phyloP scores from a whole-genome alignment of 78 protist genomes.

The Cavenderia fasciculata region DNA sequence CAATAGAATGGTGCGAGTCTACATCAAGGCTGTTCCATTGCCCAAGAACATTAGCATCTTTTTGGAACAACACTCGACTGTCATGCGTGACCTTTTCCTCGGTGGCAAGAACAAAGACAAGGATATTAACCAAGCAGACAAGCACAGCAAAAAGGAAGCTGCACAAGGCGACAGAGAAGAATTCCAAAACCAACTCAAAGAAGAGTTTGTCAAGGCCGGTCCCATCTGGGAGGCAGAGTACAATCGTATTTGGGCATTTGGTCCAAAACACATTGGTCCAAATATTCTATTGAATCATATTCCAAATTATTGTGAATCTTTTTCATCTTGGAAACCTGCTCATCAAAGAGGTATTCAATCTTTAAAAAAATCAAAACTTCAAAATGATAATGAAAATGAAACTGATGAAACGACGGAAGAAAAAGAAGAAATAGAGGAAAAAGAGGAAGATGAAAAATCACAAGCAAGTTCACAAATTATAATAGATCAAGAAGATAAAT shows the following conservation, averaged over 20 bases:
- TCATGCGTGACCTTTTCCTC: constrained; percentile 50
- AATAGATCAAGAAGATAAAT: constrained; percentile 43
- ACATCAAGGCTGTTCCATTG: constrained; percentile 76
- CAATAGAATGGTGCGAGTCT: constrained; percentile 60
- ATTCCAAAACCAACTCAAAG: constrained; percentile 36
- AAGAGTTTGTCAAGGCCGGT: constrained; percentile 55
- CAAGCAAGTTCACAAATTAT: constrained; percentile 26
- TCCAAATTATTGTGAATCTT: constrained; percentile 20
- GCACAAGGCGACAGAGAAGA: constrained; percentile 48
- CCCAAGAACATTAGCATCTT: constrained; percentile 62
- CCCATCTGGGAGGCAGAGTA: constrained; percentile 54
- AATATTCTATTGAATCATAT: constrained; percentile 77
- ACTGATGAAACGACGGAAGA: neutral
- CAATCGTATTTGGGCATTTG: constrained; percentile 82
- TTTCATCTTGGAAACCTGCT: constrained; percentile 38
- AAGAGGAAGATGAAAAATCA: constrained; percentile 6
- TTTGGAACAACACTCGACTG: constrained; percentile 66
- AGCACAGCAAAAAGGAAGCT: constrained; percentile 59
- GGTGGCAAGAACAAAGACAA: constrained; percentile 58
- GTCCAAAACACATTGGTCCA: constrained; percentile 83
- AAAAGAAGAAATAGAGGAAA: constrained; percentile 2
- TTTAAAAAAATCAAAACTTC: constrained; percentile 20
- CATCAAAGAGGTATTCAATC: constrained; percentile 57
- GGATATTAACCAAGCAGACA: constrained; percentile 10
- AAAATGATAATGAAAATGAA: constrained; percentile 1